Conservation (phyloP, 2,329 filamentous ascomycete species). For the Beauveria varroae region DNA sequence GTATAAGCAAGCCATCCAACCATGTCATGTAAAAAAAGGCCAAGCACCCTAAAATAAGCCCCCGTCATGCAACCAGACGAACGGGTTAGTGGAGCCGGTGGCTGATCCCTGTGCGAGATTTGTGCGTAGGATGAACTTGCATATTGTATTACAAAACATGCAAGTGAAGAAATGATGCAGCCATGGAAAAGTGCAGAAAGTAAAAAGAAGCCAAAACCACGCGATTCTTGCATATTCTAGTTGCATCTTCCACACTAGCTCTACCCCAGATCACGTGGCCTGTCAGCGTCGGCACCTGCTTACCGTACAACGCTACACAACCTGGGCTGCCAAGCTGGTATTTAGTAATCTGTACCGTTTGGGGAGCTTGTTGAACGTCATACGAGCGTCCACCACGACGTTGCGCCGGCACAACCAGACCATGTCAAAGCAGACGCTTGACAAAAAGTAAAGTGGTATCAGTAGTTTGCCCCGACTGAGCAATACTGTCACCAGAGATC, state of each 20-base stretch:
- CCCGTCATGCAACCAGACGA: not conserved
- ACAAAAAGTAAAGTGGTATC: no score
- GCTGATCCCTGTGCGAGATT: not conserved
- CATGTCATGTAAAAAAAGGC: no score
- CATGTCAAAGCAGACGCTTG: not conserved
- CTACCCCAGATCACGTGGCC: not conserved
- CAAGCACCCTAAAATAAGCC: no score
- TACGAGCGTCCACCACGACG: no score
- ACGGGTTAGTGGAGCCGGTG: not conserved
- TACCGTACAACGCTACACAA: no score
- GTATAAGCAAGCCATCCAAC: no score
- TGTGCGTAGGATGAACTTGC: not conserved
- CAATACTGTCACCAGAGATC: not conserved
- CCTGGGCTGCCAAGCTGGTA: no score
- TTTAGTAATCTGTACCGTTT: no score
- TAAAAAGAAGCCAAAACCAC: not conserved
- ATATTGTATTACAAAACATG: not conserved
- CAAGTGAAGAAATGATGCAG: not conserved
- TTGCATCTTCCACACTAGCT: not conserved
- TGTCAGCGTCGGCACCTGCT: not conserved
- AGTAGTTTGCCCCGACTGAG: not conserved
- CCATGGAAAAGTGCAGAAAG: not conserved
- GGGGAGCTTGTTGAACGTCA: no score
- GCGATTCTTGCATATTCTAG: not conserved
- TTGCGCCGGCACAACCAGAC: not conserved